A percentile compares a stretch with the other conserved stretches of the same genome.
These are phyloP conservation scores for Penicillium glabrum DNA, from an alignment of 2,329 filamentous ascomycete genomes.

Conservation along the genomic window DNA sequence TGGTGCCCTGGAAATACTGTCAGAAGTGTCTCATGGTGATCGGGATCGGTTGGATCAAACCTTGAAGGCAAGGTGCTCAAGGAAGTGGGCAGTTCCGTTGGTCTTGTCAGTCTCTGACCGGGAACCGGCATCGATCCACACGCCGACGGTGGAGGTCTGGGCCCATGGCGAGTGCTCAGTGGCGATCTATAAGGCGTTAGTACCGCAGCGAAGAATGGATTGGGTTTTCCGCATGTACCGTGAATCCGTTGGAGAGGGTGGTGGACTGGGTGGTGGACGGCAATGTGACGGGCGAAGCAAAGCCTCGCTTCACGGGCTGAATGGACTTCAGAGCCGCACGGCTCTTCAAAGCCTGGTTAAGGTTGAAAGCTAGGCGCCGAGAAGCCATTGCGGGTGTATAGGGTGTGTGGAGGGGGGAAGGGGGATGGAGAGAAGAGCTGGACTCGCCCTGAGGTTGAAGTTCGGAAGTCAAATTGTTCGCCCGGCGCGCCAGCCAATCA, in stretches of 20 bases:
- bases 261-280: slow-evolving; percentile 89
- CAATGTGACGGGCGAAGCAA: slow-evolving; percentile 76
- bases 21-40: slow-evolving; percentile 6
- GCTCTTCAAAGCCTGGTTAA: slow-evolving; percentile 85
- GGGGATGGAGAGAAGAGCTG: slow-evolving; percentile 50
- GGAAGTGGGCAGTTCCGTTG: slow-evolving; percentile 98
- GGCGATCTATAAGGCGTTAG: slow-evolving; percentile 68
- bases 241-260: slow-evolving; percentile 95
- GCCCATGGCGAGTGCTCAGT: slow-evolving; percentile 98
- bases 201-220: slow-evolving; percentile 22
- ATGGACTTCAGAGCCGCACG: slow-evolving; percentile 79
- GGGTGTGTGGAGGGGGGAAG: slow-evolving; percentile 43
- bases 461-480: slow-evolving; percentile 50
- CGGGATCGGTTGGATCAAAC: slow-evolving; percentile 49
- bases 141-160: slow-evolving; percentile 95
- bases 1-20: slow-evolving; percentile 64
- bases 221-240: slow-evolving; percentile 56
- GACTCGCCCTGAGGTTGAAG: slow-evolving; percentile 40
- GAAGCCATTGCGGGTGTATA: slow-evolving; percentile 73
- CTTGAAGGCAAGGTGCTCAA: slow-evolving; percentile 99
- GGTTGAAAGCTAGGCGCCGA: slow-evolving; percentile 92
- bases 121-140: slow-evolving; percentile 99
- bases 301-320: slow-evolving; percentile 76
- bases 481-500: slow-evolving; percentile 43
- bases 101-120: slow-evolving; percentile 97